Evolutionary conservation across 1,139 yeast genomes (phyloP), one percentile per base, ranked within the genome.

Genomic region (Zygoascus hellenicus): DNA sequence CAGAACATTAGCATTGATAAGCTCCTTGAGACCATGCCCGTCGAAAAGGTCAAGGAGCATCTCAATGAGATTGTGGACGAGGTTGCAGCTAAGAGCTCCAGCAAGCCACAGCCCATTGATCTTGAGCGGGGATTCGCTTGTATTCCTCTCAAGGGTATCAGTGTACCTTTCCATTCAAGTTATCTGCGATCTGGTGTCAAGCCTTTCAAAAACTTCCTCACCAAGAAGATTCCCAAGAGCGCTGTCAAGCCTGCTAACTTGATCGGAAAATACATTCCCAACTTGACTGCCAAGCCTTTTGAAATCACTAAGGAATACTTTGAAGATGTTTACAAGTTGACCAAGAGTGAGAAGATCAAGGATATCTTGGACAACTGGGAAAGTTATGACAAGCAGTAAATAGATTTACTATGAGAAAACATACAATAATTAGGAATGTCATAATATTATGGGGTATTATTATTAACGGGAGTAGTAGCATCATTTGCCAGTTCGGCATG

Each of bases 111-210:
- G 75, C 97, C 97, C 60, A 87, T 92, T 66, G 96, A 90, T 48
- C 78, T 94, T 64, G 95, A 92, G 72, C 84, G 98, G 74, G 99
- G 99, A 35, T 92, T 86, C 61, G 97, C 99, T 43, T 94, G 94
- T 62, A 92, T 92, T 60, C 99, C 99, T 67, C 80, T 92, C 68
- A 90, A 86, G 77, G 98, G 98, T 60, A 92, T 92, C 59, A 88
- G 96, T 26, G 99, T 92, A 64, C 99, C 99, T 53, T 92, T 92
- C 97, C 98, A 94, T 72, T 89, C 97, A 38, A 84, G 96, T 32
- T 92, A 94, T 75, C 78, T 92, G 74, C 85, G 92, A 78, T 86
- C 94, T 53, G 99, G 99, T 71, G 99, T 92, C 54, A 90, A 89
- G 72, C 98, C 98, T 61, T 92, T 92, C 89, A 90, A 92, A 77